A percentile compares a stretch with the other conserved stretches of the same genome.
phyloP scores from a whole-genome alignment of 441 rosid species.

The Hura crepitans region DNA sequence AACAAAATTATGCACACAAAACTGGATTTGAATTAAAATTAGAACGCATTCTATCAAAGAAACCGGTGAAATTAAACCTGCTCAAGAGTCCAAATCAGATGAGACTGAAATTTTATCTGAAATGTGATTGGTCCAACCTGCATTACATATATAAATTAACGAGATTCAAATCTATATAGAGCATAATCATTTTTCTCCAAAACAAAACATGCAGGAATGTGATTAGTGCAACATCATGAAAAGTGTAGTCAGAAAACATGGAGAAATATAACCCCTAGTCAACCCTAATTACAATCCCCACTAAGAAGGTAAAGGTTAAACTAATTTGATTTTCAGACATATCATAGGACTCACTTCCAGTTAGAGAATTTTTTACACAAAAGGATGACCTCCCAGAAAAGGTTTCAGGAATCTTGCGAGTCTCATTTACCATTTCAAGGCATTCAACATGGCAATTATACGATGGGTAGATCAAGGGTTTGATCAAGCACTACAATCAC shows the following conservation, averaged over 20 bases:
- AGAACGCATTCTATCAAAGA: neutral
- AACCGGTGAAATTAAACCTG: conserved; percentile 45
- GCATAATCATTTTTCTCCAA: neutral
- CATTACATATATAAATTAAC: conserved; percentile 17
- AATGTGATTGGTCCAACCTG: conserved; percentile 82
- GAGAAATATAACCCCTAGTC: neutral
- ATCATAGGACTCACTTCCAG: neutral
- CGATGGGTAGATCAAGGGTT: neutral
- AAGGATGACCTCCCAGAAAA: neutral
- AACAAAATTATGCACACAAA: neutral
- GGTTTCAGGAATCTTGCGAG: neutral
- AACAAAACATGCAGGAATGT: neutral
- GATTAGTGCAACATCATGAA: neutral
- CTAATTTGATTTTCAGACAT: neutral
- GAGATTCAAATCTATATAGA: conserved; percentile 9
- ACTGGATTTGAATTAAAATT: neutral
- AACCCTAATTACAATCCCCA: neutral
- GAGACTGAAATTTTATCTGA: conserved; percentile 78
- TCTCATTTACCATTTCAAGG: neutral
- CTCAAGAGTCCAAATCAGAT: conserved; percentile 84
- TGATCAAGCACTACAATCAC: neutral
- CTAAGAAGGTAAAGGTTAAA: neutral
- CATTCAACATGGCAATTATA: neutral
- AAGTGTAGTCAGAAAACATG: neutral
- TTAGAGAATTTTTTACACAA: neutral